phyloP scores from a whole-genome alignment of 2,329 filamentous ascomycete genomes.

The Epichloe sibirici region DNA sequence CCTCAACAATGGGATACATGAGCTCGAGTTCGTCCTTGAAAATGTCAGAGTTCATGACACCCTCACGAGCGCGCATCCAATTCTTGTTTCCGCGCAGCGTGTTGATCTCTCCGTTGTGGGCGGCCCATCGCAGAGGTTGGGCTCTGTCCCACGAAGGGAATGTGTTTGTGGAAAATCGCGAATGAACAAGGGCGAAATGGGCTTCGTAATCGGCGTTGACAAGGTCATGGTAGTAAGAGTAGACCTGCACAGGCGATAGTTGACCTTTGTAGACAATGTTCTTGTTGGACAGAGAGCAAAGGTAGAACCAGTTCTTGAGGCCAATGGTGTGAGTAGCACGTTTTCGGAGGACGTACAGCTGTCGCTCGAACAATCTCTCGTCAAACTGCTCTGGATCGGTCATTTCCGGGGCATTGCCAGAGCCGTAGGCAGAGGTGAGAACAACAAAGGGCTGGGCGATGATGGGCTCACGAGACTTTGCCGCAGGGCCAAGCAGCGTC shows the following conservation, averaged over 20 bases:
- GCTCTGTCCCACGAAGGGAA: slow-evolving; percentile 98
- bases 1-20: slow-evolving; percentile 90
- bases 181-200: slow-evolving; percentile 94
- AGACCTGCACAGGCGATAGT: slow-evolving; percentile 85
- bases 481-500: slow-evolving; percentile 81
- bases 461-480: slow-evolving; percentile 84
- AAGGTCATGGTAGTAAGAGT: slow-evolving; percentile 95
- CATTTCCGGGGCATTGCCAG: slow-evolving; percentile 63
- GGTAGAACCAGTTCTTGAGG: slow-evolving; percentile 96
- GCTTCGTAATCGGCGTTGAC: slow-evolving; percentile 95
- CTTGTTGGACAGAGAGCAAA: slow-evolving; percentile 92
- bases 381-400: slow-evolving; percentile 74
- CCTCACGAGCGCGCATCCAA: slow-evolving; percentile 97
- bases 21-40: slow-evolving; percentile 86
- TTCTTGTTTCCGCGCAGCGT: slow-evolving; percentile 97
- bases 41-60: slow-evolving; percentile 82
- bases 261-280: slow-evolving; percentile 99
- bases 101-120: slow-evolving; percentile 98
- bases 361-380: slow-evolving; percentile 76
- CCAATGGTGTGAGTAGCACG: slow-evolving; percentile 89
- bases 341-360: slow-evolving; percentile 90
- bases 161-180: slow-evolving; percentile 94
- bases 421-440: slow-evolving; percentile 70
- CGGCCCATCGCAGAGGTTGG: slow-evolving; percentile 90
- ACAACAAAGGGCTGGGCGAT: slow-evolving; percentile 96